Base-by-base conservation (phyloP, 306 rosid genomes). In the Argentina anserina region DNA sequence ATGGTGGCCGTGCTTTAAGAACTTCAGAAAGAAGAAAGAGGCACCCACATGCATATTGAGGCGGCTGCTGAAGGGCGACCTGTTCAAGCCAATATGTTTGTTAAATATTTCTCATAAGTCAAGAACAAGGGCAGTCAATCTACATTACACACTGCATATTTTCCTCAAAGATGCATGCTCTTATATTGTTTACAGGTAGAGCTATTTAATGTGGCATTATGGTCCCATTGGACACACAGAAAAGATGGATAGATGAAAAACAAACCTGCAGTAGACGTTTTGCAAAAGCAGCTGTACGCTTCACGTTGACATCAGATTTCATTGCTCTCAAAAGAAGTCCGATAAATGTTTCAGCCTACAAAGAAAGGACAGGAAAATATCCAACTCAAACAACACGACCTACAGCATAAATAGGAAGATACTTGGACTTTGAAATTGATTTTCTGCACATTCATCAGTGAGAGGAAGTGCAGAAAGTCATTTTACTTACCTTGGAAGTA, bases 51-150 rank as follows among this genome's bases (percentile, higher is more conserved):
- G 96, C 89, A 83, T 82, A 91, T 56, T 91, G 99, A 53, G 99
- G 93, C 2, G 96, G 97, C 84, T 91, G 97, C 80, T 94, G 99
- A 78, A 94, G 97, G 4, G 97, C 91, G 43, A 94, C 74, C 99
- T 94, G 96, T 71, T 72, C 46, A 59, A 46, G 60, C 26, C 34
- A 69, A 62, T 14, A 36, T 68, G 29, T 21, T 40, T 31, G 23
- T 41, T 56, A 71, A 61, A 18, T 7, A 20, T 29, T 34, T 5
- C 2, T n/a, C 43, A 5, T 12, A 70, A n/a, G 45, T 72, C 70
- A 46, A 83, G 87, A 73, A 77, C 31, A 68, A 46, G 21, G 4
- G 61, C 40, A 40, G 53, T 15, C 64, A 14, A 43, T 17, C 28
- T 53, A 7, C 14, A 49, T 25, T 7, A 39, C n/a, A 7, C 26